phyloP scores from a whole-genome alignment of 306 rosid species.

The Castanea mollissima region DNA sequence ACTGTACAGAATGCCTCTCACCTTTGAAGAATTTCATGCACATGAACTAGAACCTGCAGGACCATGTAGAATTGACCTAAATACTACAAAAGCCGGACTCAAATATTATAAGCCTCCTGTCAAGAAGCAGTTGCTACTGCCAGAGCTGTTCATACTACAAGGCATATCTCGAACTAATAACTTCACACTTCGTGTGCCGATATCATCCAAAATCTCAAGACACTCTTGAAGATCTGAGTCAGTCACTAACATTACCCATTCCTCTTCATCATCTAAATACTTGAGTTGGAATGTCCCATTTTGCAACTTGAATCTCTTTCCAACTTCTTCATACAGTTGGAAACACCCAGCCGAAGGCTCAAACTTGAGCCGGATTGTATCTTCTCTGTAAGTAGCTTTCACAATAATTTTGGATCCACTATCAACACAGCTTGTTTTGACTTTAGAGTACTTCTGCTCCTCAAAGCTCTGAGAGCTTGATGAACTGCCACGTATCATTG shows the following conservation, averaged over 20 bases:
- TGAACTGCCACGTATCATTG: slow-evolving; percentile 48
- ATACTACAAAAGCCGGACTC: slow-evolving; percentile 3
- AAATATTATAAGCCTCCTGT: slow-evolving; percentile 38
- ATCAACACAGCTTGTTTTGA: slow-evolving; percentile 34
- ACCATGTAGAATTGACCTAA: slow-evolving; percentile 9
- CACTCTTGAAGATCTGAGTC: slow-evolving; percentile 79
- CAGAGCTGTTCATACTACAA: slow-evolving; percentile 47
- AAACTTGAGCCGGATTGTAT: slow-evolving; percentile 74
- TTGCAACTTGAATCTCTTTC: slow-evolving; percentile 61
- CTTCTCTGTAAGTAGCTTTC: slow-evolving; percentile 74
- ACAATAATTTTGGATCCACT: slow-evolving; percentile 48
- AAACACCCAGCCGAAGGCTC: slow-evolving; percentile 52
- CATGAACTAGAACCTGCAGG: slow-evolving; percentile 4
- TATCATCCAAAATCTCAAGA: slow-evolving; percentile 62
- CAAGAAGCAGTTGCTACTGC: slow-evolving; percentile 54
- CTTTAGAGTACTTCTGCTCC: slow-evolving; percentile 43
- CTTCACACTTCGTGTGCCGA: slow-evolving; percentile 50
- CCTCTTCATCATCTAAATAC: slow-evolving; percentile 80
- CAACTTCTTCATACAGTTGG: slow-evolving; percentile 73
- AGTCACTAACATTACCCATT: slow-evolving; percentile 79
- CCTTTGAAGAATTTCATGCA: slow-evolving; percentile 5
- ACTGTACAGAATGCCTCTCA: background rate
- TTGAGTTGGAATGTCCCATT: slow-evolving; percentile 69
- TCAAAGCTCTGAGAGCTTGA: slow-evolving; percentile 60
- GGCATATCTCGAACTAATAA: slow-evolving; percentile 66